Evolutionary conservation across 768 basidiomycete species (phyloP), one percentile per base, ranked within the genome.

Genomic region (Exidia glandulosa): DNA sequence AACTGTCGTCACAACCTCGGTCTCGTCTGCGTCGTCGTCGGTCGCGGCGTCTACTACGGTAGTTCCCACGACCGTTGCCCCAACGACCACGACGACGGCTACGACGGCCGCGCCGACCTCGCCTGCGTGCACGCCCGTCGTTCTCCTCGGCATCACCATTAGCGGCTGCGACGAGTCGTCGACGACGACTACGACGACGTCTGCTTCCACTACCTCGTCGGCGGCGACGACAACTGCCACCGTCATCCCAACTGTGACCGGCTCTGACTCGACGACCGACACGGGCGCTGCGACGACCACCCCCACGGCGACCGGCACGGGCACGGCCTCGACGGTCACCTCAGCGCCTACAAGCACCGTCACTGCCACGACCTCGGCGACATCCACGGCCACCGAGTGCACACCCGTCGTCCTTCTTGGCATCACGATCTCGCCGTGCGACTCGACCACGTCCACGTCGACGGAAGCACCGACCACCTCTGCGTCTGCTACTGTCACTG

Each of bases 251-350:
- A 55, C 61, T 33, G 50, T 54, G 50, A 69, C 69, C 58, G 69
- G 74, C 37, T 74, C 79, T 0, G 75, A 70, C 32, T 71, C 79
- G 13, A 72, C 76, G 0, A 80, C 79, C 65, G 68, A 80, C 58
- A 69, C 78, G 27, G 76, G 77, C 12, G 74, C 75, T 65, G 71
- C 74, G 1, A 72, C 77, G 0, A 70, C 81, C 14, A 76, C 71
- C 5, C 63, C 78, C 41, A 69, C 74, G 2, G 69, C 79, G 5
- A 57, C 72, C 19, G 36, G n/a, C n/a, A 37, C 36, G 36, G 36
- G 19, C 36, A 9, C 36, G 66, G 75, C 2, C n/a, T n/a, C n/a
- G n/a, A n/a, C n/a, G n/a, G n/a, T n/a, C n/a, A n/a, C n/a, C n/a
- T n/a, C n/a, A n/a, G n/a, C n/a, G n/a, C n/a, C n/a, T n/a, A n/a